Conservation (phyloP, 305 asterid genomes). For the Lippia alba region DNA sequence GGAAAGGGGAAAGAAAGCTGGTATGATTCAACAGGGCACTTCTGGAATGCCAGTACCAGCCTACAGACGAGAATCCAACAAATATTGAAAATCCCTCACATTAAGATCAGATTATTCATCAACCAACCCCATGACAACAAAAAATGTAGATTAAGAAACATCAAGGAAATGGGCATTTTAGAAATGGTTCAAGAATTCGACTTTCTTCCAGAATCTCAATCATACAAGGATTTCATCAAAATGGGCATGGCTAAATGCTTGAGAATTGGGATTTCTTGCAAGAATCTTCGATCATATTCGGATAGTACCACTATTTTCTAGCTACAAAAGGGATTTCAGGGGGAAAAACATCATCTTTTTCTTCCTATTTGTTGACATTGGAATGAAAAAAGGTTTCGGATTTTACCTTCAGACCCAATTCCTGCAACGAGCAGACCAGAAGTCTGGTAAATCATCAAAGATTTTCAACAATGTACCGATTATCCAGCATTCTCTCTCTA, state of each 20-base stretch:
- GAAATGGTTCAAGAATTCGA: constrained; percentile 9
- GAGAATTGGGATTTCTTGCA: not conserved
- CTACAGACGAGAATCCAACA: constrained; percentile 48
- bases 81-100: constrained; percentile 15
- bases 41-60: constrained; percentile 63
- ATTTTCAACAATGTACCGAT: constrained; percentile 57
- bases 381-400: constrained; percentile 10
- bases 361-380: not conserved
- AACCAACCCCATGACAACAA: constrained; percentile 32
- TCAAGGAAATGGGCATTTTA: constrained; percentile 32
- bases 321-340: not conserved
- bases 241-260: constrained; percentile 1
- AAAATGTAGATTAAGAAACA: constrained; percentile 30
- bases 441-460: constrained; percentile 58
- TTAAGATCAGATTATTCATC: constrained; percentile 36
- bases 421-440: constrained; percentile 64
- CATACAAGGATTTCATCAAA: not conserved
- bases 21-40: constrained; percentile 51
- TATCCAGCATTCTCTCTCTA: constrained; percentile 52
- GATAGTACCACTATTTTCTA: not conserved
- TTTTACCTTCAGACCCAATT: constrained; percentile 74
- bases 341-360: not conserved
- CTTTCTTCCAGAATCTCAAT: constrained; percentile 22
- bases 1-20: constrained; percentile 79
- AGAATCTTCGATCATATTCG: constrained; percentile 26